These are phyloP conservation scores for Stagonosporopsis tanaceti DNA, from an alignment of 2,329 filamentous ascomycete species.

Conservation along the genomic window DNA sequence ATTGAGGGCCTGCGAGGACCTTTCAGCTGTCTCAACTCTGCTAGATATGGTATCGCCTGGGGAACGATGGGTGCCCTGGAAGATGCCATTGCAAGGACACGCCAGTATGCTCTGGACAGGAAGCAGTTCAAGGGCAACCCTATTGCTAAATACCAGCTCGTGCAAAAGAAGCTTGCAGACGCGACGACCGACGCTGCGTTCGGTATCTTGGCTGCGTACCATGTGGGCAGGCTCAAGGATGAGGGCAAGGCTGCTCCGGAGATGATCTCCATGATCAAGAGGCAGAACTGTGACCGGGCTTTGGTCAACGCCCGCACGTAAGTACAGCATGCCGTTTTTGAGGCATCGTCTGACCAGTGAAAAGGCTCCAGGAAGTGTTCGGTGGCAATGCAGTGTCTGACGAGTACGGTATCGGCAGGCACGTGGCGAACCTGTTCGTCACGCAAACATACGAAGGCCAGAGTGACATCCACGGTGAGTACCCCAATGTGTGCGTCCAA, in stretches of 20 bases:
- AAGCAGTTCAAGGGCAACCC: constrained; percentile 97
- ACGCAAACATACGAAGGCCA: constrained; percentile 98
- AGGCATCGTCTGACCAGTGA: constrained; percentile 24
- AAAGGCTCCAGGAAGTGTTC: constrained; percentile 88
- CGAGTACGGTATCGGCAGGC: constrained; percentile 92
- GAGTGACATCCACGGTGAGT: constrained; percentile 94
- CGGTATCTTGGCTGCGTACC: constrained; percentile 86
- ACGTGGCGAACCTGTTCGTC: constrained; percentile 95
- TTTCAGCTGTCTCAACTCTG: constrained; percentile 93
- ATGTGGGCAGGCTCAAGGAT: constrained; percentile 93
- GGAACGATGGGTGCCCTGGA: constrained; percentile 94
- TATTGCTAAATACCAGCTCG: constrained; percentile 91
- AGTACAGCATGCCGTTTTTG: constrained; percentile 33
- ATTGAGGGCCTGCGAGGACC: constrained; percentile 87
- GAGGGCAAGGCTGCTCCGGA: constrained; percentile 86
- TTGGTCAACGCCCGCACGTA: constrained; percentile 76
- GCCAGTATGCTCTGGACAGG: constrained; percentile 88
- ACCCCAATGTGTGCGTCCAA: constrained; percentile 1
- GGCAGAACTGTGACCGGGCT: constrained; percentile 95
- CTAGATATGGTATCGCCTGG: constrained; percentile 91
- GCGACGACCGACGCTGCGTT: constrained; percentile 90
- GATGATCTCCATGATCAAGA: constrained; percentile 97
- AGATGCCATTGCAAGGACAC: constrained; percentile 82
- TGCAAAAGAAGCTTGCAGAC: constrained; percentile 97
- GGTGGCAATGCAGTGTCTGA: constrained; percentile 98